Evolutionary conservation across 2,329 filamentous ascomycete genomes (phyloP), one percentile per base, ranked within the genome.

Genomic region (Falciphora oryzae): DNA sequence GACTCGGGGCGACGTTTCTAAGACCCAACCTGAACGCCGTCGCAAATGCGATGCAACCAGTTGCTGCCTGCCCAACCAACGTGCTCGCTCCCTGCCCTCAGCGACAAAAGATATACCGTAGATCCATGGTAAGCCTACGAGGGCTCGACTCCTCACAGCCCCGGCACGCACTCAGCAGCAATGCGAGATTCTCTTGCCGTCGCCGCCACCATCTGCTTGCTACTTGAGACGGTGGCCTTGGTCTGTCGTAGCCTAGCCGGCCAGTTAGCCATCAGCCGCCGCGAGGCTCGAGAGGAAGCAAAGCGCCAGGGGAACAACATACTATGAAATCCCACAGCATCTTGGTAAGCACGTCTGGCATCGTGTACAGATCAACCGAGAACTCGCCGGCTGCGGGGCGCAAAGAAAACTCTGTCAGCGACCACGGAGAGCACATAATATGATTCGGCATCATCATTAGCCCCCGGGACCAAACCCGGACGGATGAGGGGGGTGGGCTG

Each of bases 311-410:
- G 18, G 27, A n/a, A 11, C 28, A 56, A 75, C 77, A 75, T 75
- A 83, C 83, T 70, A 87, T 74, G 74, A 95, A 96, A 67, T 97
- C 94, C 94, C 94, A 98, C 66, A 99, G 88, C 87, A 92, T 93
- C 77, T 95, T 96, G 74, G 95, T 90, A 53, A 98, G 83, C 32
- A 81, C 79, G 69, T 98, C 95, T 1, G 95, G 93, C 68, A 99
- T 87, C n/a, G 95, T 98, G 80, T 97, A 98, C 65, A 99, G 84
- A 74, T 99, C 95, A 70, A 99, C 94, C 67, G 97, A 95, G 80
- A 99, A 99, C 79, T 99, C 95, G 73, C 95, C 95, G 73, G 93
- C 93, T 84, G 76, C 71, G 72, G 67, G 68, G 14, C 27, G 59
- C 32, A 64, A n/a, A 31, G n/a, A 64, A 6, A 38, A 31, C 35